Percentiles rank a stretch among this genome's conserved stretches.
These are phyloP conservation scores for Geoglossum glabrum DNA, from an alignment of 495 filamentous ascomycete species.

Conservation along the genomic window DNA sequence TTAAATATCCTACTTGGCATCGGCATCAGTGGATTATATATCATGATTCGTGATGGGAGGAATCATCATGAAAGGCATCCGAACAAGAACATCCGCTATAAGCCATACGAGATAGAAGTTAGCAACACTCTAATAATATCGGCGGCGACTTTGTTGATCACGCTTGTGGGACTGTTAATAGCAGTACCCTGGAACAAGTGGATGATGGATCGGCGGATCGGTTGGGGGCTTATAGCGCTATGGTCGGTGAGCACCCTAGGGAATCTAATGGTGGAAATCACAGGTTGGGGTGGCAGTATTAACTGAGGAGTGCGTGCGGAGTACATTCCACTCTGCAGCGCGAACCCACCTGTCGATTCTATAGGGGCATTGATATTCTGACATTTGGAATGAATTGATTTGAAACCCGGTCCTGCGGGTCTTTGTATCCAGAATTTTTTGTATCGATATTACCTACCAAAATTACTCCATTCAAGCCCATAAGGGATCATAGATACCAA, in stretches of 20 bases:
- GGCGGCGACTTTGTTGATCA: conserved; percentile 59
- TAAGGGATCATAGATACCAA: too few relatives aligned
- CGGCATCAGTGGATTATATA: conserved; percentile 70
- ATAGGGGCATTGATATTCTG: too few relatives aligned
- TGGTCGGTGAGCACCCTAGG: conserved; percentile 69
- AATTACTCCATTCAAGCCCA: too few relatives aligned
- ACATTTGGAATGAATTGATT: too few relatives aligned
- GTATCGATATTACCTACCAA: too few relatives aligned
- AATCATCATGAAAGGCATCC: conserved; percentile 37
- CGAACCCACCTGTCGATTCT: background rate
- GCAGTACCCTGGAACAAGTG: conserved; percentile 72
- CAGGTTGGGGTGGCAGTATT: conserved; percentile 7
- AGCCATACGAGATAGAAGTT: conserved; percentile 57
- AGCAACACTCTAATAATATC: conserved; percentile 67
- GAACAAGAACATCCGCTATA: conserved; percentile 25
- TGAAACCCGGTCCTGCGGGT: too few relatives aligned
- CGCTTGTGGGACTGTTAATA: conserved; percentile 57
- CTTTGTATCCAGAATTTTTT: too few relatives aligned
- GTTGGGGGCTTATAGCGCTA: conserved; percentile 60
- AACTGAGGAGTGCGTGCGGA: background rate
- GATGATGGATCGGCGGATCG: conserved; percentile 72
- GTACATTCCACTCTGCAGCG: background rate
- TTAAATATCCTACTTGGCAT: conserved; percentile 93
- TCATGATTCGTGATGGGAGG: conserved; percentile 43
- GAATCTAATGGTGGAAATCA: conserved; percentile 66